A percentile compares a stretch with the other conserved stretches of the same genome.
phyloP scores from a whole-genome alignment of 2,329 filamentous ascomycete genomes.

The Fusarium sp. region DNA sequence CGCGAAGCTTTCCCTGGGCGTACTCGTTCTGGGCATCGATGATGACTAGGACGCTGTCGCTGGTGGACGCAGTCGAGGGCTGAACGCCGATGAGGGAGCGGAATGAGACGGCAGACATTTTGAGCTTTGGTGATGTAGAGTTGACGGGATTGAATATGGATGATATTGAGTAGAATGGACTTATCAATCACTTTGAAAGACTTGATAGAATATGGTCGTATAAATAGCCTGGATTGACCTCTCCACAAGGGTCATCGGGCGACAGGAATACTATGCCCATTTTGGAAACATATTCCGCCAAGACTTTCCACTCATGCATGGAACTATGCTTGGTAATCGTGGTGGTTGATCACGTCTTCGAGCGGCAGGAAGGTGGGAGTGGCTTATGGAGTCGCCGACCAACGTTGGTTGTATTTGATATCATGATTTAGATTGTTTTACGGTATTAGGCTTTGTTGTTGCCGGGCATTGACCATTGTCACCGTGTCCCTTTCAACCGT shows the following conservation, averaged over 20 bases:
- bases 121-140: neutral
- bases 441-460: too few relatives aligned
- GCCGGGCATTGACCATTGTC: too few relatives aligned
- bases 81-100: constrained; percentile 62
- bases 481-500: too few relatives aligned
- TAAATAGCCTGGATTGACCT: neutral
- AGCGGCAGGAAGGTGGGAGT: neutral
- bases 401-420: neutral
- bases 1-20: constrained; percentile 62
- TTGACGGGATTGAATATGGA: neutral
- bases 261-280: neutral
- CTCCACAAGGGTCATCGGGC: neutral
- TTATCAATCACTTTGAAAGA: neutral
- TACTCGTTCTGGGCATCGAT: constrained; percentile 77
- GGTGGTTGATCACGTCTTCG: neutral
- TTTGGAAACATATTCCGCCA: neutral
- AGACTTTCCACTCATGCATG: neutral
- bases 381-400: neutral
- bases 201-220: neutral
- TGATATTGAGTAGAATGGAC: neutral
- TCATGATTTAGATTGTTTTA: neutral
- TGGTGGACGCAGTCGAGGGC: constrained; percentile 62
- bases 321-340: neutral
- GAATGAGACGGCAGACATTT: constrained; percentile 38
- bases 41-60: constrained; percentile 68